Conservation (phyloP, 306 rosid genomes). For the Sphenostylis stenocarpa region DNA sequence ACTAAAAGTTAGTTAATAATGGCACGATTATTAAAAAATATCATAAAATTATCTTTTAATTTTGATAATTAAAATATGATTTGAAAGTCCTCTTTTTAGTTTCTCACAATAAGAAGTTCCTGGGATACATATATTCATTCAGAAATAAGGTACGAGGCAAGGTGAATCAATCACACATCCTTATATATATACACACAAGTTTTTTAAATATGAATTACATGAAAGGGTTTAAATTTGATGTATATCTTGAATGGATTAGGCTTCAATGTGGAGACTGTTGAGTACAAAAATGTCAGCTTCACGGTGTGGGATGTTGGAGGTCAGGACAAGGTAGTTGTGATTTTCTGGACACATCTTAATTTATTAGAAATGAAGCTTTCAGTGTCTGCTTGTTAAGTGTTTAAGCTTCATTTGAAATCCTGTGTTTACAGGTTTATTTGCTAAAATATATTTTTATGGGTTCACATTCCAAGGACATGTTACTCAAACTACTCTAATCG, state of each 20-base stretch:
- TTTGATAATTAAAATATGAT: neutral
- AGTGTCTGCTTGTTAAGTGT: neutral
- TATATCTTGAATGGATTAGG: slow-evolving; percentile 45
- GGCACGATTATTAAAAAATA: neutral
- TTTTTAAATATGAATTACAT: neutral
- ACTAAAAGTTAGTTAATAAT: neutral
- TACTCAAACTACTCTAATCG: neutral
- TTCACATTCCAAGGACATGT: neutral
- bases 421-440: neutral
- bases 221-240: neutral
- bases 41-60: neutral
- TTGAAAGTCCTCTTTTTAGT: neutral
- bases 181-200: neutral
- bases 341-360: slow-evolving; percentile 6
- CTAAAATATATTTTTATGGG: neutral
- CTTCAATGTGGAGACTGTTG: slow-evolving; percentile 87
- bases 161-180: neutral
- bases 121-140: neutral
- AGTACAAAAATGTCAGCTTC: slow-evolving; percentile 87
- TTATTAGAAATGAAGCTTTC: neutral
- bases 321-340: slow-evolving; percentile 65
- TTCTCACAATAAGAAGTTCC: no score
- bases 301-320: slow-evolving; percentile 98
- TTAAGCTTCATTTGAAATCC: neutral
- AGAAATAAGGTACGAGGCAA: neutral